A percentile compares a stretch with the other conserved stretches of the same genome.
phyloP scores from a whole-genome alignment of 2,329 filamentous ascomycete species.

The Emergomyces orientalis region DNA sequence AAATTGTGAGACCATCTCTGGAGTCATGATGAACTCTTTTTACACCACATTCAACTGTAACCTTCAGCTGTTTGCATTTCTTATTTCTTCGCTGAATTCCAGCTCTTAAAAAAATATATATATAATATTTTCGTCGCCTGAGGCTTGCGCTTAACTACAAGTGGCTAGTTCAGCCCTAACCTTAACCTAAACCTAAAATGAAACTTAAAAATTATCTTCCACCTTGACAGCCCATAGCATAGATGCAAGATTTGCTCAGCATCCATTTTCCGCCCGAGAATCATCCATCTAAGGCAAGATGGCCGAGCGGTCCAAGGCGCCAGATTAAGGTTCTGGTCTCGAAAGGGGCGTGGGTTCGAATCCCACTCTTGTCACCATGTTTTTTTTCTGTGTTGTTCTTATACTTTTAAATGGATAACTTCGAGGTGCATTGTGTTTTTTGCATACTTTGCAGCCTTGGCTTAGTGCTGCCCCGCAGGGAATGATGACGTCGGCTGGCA shows the following conservation, averaged over 20 bases:
- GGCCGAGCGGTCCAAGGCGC: constrained; percentile 5
- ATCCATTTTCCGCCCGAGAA: neutral
- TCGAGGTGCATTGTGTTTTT: neutral
- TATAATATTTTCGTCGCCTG: no score
- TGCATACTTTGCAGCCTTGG: neutral
- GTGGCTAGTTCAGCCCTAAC: neutral
- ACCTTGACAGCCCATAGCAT: neutral
- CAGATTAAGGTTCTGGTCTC: constrained; percentile 6
- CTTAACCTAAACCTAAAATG: neutral
- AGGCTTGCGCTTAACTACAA: neutral
- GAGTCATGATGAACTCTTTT: no score
- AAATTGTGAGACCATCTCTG: no score
- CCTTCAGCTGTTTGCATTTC: no score
- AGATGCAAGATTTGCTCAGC: neutral
- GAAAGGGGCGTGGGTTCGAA: constrained; percentile 4
- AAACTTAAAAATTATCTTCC: neutral
- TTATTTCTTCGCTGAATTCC: no score
- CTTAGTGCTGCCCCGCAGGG: neutral
- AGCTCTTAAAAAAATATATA: no score
- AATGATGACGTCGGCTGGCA: neutral
- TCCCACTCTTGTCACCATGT: constrained; percentile 2
- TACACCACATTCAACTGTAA: no score
- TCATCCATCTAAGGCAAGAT: neutral
- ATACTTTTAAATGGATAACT: neutral
- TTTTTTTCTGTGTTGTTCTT: neutral